Evolutionary conservation across 805 yeast species (phyloP).

Genomic region (Kockiozyma suomiensis): DNA sequence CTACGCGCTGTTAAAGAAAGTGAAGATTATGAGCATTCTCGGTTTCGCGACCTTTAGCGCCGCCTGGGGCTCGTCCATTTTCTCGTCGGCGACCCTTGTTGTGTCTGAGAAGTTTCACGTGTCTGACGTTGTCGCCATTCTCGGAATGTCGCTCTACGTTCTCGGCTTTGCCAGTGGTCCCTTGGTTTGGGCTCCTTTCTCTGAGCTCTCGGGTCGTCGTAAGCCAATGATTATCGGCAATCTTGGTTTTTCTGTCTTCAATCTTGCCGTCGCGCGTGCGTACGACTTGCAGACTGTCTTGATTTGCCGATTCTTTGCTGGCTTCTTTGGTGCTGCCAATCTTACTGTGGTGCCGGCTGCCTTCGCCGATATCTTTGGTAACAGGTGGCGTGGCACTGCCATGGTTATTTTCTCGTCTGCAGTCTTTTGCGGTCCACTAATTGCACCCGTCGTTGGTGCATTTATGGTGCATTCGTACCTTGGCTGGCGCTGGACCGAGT

Average conservation of each 20-base stretch:
- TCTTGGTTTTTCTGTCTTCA: slow-evolving; percentile 60
- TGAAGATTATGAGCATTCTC: slow-evolving; percentile 48
- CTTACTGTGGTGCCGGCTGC: slow-evolving; percentile 85
- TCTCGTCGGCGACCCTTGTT: slow-evolving; percentile 60
- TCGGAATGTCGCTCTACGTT: slow-evolving; percentile 81
- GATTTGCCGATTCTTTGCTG: slow-evolving; percentile 78
- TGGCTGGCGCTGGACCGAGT: slow-evolving; percentile 85
- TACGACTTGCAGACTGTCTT: slow-evolving; percentile 75
- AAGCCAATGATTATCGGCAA: slow-evolving; percentile 59
- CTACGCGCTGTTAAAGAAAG: slow-evolving; percentile 60
- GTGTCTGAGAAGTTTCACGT: slow-evolving; percentile 56
- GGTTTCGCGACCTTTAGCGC: slow-evolving; percentile 56
- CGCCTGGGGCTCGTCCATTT: slow-evolving; percentile 83
- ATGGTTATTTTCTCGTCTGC: slow-evolving; percentile 69
- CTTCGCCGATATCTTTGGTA: slow-evolving; percentile 78
- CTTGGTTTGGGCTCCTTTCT: slow-evolving; percentile 82
- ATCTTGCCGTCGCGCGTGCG: slow-evolving; percentile 76
- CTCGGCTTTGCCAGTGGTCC: slow-evolving; percentile 95
- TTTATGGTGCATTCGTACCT: slow-evolving; percentile 62
- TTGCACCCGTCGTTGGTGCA: slow-evolving; percentile 79
- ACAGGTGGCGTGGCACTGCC: slow-evolving; percentile 71
- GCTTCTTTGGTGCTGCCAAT: slow-evolving; percentile 82
- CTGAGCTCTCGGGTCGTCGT: slow-evolving; percentile 64
- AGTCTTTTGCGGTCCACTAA: slow-evolving; percentile 76
- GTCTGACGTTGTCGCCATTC: slow-evolving; percentile 66